These are phyloP conservation scores for Fusarium praegraminearum DNA, from an alignment of 2,329 filamentous ascomycete species.

Conservation along the genomic window DNA sequence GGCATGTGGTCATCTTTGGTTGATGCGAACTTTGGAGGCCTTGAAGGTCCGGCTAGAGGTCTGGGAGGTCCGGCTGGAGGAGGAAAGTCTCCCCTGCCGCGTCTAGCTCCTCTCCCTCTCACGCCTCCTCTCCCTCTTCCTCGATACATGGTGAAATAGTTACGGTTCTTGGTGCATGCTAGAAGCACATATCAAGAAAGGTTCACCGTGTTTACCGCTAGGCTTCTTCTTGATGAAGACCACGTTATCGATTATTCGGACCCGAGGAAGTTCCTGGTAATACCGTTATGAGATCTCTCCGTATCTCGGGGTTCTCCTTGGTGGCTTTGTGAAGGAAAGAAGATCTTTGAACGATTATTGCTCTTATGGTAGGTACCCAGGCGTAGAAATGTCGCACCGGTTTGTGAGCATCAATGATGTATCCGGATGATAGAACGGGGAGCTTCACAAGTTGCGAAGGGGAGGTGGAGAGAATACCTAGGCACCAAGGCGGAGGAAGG, in stretches of 20 bases:
- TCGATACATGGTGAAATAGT: constrained; percentile 10
- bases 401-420: neutral
- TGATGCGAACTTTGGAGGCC: constrained; percentile 2
- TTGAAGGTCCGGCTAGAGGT: neutral
- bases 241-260: neutral
- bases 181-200: neutral
- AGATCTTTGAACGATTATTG: neutral
- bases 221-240: neutral
- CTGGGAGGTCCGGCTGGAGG: neutral
- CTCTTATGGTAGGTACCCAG: neutral
- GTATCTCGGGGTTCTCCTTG: neutral
- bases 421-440: neutral
- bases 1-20: constrained; percentile 18
- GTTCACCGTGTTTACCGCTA: neutral
- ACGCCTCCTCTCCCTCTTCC: constrained; percentile 5
- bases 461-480: neutral
- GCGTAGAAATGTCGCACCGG: neutral
- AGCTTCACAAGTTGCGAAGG: neutral
- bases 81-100: neutral
- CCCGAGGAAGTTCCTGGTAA: neutral
- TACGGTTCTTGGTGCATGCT: neutral
- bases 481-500: too few species aligned
- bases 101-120: constrained; percentile 1
- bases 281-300: neutral
- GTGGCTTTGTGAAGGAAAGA: neutral